Percentiles rank a stretch among this genome's conserved stretches.
phyloP scores from a whole-genome alignment of 2,329 filamentous ascomycete species.

The Alternaria gaisen region DNA sequence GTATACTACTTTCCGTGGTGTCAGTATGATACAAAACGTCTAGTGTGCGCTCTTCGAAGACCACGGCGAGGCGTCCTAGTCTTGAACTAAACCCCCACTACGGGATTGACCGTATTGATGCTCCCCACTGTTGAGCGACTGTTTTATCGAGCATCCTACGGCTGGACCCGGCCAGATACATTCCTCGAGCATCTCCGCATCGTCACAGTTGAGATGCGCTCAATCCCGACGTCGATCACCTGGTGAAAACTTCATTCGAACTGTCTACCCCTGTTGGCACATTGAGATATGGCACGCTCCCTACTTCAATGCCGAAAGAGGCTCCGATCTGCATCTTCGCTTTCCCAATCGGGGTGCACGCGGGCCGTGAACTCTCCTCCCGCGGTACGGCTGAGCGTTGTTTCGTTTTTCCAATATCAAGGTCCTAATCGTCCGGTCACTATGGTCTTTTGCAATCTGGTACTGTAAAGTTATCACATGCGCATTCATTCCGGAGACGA shows the following conservation, averaged over 20 bases:
- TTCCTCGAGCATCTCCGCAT: background rate
- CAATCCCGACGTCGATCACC: conserved; percentile 5
- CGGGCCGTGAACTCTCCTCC: conserved; percentile 3
- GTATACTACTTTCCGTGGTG: background rate
- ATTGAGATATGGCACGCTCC: background rate
- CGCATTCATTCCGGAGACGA: background rate
- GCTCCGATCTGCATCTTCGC: conserved; percentile 3
- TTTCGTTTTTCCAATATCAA: conserved; percentile 8
- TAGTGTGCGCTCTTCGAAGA: background rate
- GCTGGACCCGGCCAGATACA: background rate
- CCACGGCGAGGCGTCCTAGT: conserved; percentile 2
- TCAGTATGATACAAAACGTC: background rate
- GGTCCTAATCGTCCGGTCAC: background rate
- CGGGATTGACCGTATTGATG: conserved; percentile 13
- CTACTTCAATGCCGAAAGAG: background rate
- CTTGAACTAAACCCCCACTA: conserved; percentile 4
- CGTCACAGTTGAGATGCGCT: background rate
- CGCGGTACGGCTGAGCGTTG: background rate
- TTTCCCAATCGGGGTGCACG: background rate
- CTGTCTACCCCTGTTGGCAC: conserved; percentile 3
- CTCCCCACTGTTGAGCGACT: conserved; percentile 4
- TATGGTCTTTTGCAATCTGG: background rate
- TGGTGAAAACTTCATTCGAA: background rate
- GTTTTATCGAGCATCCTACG: background rate
- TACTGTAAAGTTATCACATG: background rate